phyloP scores from a whole-genome alignment of 2,329 filamentous ascomycete genomes.

The Fusarium circinatum region DNA sequence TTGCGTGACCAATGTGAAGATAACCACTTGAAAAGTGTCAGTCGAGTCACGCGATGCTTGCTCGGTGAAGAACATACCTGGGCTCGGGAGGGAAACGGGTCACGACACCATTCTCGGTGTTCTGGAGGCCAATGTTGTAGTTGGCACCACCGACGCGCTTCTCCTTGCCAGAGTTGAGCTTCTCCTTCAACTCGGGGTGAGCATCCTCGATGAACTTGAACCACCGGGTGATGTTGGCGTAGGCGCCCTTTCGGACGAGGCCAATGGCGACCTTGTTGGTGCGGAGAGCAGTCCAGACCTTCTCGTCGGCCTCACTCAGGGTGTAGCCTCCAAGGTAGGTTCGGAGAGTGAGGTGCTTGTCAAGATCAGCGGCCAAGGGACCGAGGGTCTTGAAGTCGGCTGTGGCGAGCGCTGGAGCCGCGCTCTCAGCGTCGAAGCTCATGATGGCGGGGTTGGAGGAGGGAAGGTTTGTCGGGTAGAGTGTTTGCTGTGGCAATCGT shows the following conservation, averaged over 20 bases:
- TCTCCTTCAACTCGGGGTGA: slow-evolving; percentile 78
- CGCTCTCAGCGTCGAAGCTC: slow-evolving; percentile 43
- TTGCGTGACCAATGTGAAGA: slow-evolving; percentile 94
- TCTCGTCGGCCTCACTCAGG: slow-evolving; percentile 79
- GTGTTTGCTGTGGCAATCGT: not conserved
- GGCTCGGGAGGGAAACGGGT: slow-evolving; percentile 95
- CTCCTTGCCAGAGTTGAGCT: slow-evolving; percentile 66
- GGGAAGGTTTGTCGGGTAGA: not conserved
- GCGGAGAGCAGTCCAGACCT: slow-evolving; percentile 84
- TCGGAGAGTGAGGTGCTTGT: slow-evolving; percentile 87
- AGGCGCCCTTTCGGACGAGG: slow-evolving; percentile 80
- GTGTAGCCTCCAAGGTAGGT: slow-evolving; percentile 87
- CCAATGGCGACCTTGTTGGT: slow-evolving; percentile 86
- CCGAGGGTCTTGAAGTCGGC: slow-evolving; percentile 83
- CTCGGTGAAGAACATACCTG: slow-evolving; percentile 66
- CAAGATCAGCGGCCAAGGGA: slow-evolving; percentile 77
- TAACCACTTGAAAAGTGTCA: slow-evolving; percentile 67
- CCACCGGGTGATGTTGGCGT: slow-evolving; percentile 85
- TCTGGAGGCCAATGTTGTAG: slow-evolving; percentile 88
- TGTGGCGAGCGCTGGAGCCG: slow-evolving; percentile 40
- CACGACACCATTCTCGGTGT: slow-evolving; percentile 88
- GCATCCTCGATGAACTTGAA: slow-evolving; percentile 85
- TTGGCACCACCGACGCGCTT: slow-evolving; percentile 82
- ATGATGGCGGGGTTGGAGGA: slow-evolving; percentile 30
- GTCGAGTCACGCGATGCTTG: slow-evolving; percentile 18